Evolutionary conservation across 805 yeast genomes (phyloP), one percentile per base, ranked within the genome.

Genomic region (Candida insectalens): DNA sequence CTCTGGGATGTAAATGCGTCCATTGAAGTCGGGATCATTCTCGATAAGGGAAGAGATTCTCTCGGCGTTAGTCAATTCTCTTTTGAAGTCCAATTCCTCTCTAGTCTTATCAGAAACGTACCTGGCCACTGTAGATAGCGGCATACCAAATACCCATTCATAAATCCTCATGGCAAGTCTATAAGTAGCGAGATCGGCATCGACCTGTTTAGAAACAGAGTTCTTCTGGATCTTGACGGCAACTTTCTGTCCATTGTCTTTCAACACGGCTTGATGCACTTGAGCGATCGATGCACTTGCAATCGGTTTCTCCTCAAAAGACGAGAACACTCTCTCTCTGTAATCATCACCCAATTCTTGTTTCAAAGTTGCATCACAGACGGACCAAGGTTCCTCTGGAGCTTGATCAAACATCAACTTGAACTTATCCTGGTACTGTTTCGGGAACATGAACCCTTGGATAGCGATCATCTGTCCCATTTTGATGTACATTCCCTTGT

Each of bases 281-380:
- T 78, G 87, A 0, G 84, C 85, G 41, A 78, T 66, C 30, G 81
- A 74, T 0, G 89, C 94, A 50, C 83, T 74, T 2, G 89, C 92
- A 13, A 79, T 59, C 1, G 89, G 83, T 1, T 32, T 46, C 39
- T 67, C 71, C 22, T 76, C 78, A 25, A 82, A 59, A 6, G 41
- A 39, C 1, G 53, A 51, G 43, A 75, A 75, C 1, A 60, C 26
- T 14, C 46, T 45, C 8, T 54, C 44, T 27, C 50, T 51, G 49
- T 70, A 71, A 42, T 63, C 43, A 1, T 36, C 32, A 5, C 79
- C 79, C 29, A 68, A 43, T 31, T 64, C 65, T 13, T 40, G 43
- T 12, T 40, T 47, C 37, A 76, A 50, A 2, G 63, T 56, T 3
- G 39, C 34, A 35, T 75, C 71, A 13, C 68, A 57, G 2, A 51